These are phyloP conservation scores for Candida neerlandica DNA, from an alignment of 1,139 yeast species.

Conservation along the genomic window DNA sequence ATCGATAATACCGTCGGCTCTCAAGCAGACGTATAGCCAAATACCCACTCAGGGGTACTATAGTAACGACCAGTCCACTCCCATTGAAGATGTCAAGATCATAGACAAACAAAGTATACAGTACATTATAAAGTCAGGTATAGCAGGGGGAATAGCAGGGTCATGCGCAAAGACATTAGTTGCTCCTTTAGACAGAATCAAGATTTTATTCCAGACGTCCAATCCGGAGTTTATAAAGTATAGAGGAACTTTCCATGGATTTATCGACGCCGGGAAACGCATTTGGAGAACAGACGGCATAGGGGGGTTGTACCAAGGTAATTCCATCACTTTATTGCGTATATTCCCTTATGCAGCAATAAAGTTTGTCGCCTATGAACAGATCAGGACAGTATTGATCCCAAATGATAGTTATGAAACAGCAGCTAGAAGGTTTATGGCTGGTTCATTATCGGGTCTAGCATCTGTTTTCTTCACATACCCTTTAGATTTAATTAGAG, in stretches of 20 bases:
- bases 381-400: conserved; percentile 75
- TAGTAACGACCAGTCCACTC: conserved; percentile 32
- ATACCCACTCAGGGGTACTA: conserved; percentile 17
- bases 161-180: conserved; percentile 91
- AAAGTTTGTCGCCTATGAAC: conserved; percentile 97
- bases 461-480: conserved; percentile 87
- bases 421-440: conserved; percentile 72
- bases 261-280: conserved; percentile 67
- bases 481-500: conserved; percentile 89
- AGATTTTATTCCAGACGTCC: conserved; percentile 91
- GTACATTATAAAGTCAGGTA: conserved; percentile 79
- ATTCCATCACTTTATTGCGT: conserved; percentile 85
- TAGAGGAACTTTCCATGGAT: conserved; percentile 79
- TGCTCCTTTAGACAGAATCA: conserved; percentile 94
- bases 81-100: conserved; percentile 25
- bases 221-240: conserved; percentile 84
- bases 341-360: conserved; percentile 97
- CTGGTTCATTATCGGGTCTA: conserved; percentile 90
- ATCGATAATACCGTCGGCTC: conserved; percentile 8
- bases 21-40: not conserved
- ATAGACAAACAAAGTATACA: conserved; percentile 69
- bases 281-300: conserved; percentile 76
- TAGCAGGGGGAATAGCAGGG: conserved; percentile 97
- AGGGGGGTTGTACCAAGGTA: conserved; percentile 89
- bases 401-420: conserved; percentile 79